These are phyloP conservation scores for Eucalyptus brandiana DNA, from an alignment of 345 rosid genomes.

Conservation along the genomic window DNA sequence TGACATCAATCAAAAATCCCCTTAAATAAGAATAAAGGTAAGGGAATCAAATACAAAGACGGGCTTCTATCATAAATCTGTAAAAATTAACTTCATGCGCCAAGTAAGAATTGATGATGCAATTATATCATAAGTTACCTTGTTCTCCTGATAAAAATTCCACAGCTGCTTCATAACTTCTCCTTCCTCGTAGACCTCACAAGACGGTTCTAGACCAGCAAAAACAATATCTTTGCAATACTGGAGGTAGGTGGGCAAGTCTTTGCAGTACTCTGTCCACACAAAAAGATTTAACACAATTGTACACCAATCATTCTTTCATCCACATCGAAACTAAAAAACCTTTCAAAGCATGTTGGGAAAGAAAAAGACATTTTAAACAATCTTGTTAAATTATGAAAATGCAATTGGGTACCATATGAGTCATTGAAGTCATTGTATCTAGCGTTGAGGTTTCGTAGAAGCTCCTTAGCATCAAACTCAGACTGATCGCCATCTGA, in stretches of 20 bases:
- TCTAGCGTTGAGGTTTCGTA: slow-evolving; percentile 34
- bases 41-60: background rate
- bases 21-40: background rate
- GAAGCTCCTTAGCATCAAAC: slow-evolving; percentile 29
- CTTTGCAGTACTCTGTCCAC: background rate
- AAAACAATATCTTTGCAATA: slow-evolving; percentile 2
- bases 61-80: background rate
- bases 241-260: background rate
- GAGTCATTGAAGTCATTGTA: slow-evolving; percentile 9
- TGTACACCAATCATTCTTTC: background rate
- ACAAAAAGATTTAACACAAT: background rate
- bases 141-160: slow-evolving; percentile 37
- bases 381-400: background rate
- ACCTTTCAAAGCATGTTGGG: background rate
- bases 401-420: slow-evolving; percentile 10
- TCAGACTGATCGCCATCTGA: slow-evolving; percentile 2
- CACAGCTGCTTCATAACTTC: slow-evolving; percentile 20
- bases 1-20: background rate
- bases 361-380: background rate
- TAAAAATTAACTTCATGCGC: background rate
- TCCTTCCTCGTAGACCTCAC: background rate
- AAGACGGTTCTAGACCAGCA: background rate
- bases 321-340: background rate
- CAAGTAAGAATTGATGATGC: background rate
- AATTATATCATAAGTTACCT: slow-evolving; percentile 13